Percentiles rank a stretch among this genome's conserved stretches.
phyloP scores from a whole-genome alignment of 2,329 filamentous ascomycete genomes.

The Ophiocordyceps polyrhachis-furcata region DNA sequence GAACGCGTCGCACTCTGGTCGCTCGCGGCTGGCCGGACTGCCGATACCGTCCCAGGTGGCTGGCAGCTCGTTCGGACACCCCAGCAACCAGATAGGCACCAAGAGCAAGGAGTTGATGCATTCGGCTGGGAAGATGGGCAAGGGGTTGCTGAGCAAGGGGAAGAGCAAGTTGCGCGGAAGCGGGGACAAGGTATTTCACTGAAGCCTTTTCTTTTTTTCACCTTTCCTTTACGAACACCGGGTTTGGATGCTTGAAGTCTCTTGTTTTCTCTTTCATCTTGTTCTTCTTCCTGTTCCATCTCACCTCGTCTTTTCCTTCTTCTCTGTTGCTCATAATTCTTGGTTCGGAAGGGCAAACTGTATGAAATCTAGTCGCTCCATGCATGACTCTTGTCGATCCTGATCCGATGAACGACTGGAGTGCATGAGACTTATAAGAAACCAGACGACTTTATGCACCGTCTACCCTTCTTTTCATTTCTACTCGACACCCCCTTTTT shows the following conservation, averaged over 20 bases:
- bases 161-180: slow-evolving; percentile 61
- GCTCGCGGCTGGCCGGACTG: slow-evolving; percentile 16
- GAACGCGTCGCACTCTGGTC: slow-evolving; percentile 12
- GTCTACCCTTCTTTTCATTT: not conserved
- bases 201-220: slow-evolving; percentile 20
- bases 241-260: too few relatives aligned
- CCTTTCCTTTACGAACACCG: slow-evolving; percentile 1
- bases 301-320: not conserved
- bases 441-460: not conserved
- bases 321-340: not conserved
- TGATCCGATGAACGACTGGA: not conserved
- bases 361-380: not conserved
- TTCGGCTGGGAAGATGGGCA: slow-evolving; percentile 72
- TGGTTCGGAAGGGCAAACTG: not conserved
- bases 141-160: slow-evolving; percentile 79
- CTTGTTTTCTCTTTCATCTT: not conserved
- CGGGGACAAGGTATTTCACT: slow-evolving; percentile 79
- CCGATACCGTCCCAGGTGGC: slow-evolving; percentile 20
- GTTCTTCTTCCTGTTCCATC: not conserved
- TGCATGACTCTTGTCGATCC: not conserved
- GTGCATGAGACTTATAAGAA: not conserved
- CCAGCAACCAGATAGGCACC: slow-evolving; percentile 48
- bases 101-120: slow-evolving; percentile 84
- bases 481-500: not conserved
- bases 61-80: slow-evolving; percentile 29